Conservation (phyloP, 169 alveolate species). For the Plasmodium billcollinsi region DNA sequence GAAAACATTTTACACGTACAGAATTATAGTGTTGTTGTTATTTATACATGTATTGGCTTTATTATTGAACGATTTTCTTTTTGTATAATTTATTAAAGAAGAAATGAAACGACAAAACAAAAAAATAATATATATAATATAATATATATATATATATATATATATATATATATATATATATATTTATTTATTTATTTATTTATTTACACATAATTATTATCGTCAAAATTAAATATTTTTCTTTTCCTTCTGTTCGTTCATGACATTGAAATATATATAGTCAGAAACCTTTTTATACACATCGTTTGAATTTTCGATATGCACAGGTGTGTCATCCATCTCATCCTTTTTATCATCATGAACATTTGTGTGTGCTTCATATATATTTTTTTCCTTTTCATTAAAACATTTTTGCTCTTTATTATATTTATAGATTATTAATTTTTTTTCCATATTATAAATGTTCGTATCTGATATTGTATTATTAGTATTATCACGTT, state of each 20-base stretch:
- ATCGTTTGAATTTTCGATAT: constrained; percentile 2
- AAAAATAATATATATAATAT: not conserved
- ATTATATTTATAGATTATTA: constrained; percentile 54
- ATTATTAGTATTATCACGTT: not conserved
- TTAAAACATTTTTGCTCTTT: constrained; percentile 29
- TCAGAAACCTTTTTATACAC: constrained; percentile 4
- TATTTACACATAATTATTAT: no score
- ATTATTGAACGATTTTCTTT: constrained; percentile 60
- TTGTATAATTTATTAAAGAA: constrained; percentile 11
- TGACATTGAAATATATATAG: constrained; percentile 19
- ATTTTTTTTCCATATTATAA: constrained; percentile 1
- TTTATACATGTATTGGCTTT: constrained; percentile 71
- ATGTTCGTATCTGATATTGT: not conserved
- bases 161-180: no score
- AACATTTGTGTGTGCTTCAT: not conserved
- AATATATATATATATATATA: no score
- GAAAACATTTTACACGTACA: constrained; percentile 46
- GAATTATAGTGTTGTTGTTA: constrained; percentile 51
- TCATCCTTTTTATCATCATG: not conserved
- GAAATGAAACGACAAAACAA: not conserved
- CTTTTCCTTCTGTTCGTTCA: not conserved
- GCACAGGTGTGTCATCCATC: not conserved
- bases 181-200: no score
- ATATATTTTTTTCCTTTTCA: constrained; percentile 15
- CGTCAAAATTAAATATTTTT: no score